A percentile compares a stretch with the other conserved stretches of the same genome.
These are phyloP conservation scores for Tuber aestivum DNA, from an alignment of 495 filamentous ascomycete species.

Conservation along the genomic window DNA sequence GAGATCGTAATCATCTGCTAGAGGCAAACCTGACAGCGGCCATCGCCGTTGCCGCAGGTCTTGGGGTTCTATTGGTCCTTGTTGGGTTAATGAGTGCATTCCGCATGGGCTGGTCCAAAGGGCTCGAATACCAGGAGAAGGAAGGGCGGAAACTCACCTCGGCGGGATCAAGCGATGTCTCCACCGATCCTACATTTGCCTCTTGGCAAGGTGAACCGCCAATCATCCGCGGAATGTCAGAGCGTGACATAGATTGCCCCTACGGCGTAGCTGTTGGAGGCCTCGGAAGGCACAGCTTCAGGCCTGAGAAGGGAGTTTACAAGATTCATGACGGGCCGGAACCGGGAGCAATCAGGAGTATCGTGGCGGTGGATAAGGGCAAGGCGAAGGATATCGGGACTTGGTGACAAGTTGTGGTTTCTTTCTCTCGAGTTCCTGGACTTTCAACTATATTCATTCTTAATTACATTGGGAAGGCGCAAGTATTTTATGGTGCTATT, in stretches of 20 bases:
- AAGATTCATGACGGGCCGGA: slow-evolving; percentile 17
- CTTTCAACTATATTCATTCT: neutral
- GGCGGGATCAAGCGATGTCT: neutral
- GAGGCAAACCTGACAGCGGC: slow-evolving; percentile 19
- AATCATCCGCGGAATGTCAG: slow-evolving; percentile 15
- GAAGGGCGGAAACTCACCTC: neutral
- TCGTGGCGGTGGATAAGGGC: neutral
- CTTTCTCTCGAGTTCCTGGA: neutral
- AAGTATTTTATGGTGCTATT: neutral
- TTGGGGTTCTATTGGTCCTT: slow-evolving; percentile 23
- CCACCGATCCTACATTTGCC: neutral
- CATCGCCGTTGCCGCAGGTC: slow-evolving; percentile 21
- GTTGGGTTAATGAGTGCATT: slow-evolving; percentile 34
- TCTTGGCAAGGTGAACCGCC: slow-evolving; percentile 17
- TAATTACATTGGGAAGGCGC: neutral
- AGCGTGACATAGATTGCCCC: slow-evolving; percentile 11
- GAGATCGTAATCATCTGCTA: slow-evolving; percentile 5
- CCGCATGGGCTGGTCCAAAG: slow-evolving; percentile 31
- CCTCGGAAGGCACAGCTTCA: slow-evolving; percentile 29
- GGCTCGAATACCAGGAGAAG: slow-evolving; percentile 18
- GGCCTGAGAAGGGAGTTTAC: slow-evolving; percentile 28
- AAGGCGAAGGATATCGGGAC: slow-evolving; percentile 17
- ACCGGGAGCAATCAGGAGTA: neutral
- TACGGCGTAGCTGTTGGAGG: neutral
- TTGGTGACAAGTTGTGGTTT: slow-evolving; percentile 9